Evolutionary conservation across 805 yeast genomes (phyloP), one percentile per base, ranked within the genome.

Genomic region (Yarrowia sp.): DNA sequence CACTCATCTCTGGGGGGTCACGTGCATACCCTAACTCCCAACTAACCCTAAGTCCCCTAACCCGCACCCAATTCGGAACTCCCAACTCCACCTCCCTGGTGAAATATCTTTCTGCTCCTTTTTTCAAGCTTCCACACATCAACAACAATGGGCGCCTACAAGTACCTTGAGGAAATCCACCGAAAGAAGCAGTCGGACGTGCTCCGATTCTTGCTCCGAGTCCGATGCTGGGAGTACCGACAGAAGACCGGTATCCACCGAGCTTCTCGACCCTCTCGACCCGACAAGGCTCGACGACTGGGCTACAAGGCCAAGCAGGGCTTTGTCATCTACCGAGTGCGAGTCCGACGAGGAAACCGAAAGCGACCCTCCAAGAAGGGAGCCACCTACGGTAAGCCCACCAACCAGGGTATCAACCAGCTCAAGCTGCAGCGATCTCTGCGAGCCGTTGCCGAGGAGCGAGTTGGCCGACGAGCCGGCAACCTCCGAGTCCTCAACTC

Each of bases 221-320:
- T 95, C 87, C 91, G 99, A 90, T 95, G 97, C 86, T 95, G 99
- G 99, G 99, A 95, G 85, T 95, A 92, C 96, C 92, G 99, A 86
- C 99, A 95, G 86, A 88, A 88, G 86, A 88, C 85, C 78, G 98
- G 92, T 74, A 89, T 95, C 83, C 98, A 95, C 97, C 89, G 99
- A 83, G 98, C 98, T 75, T 76, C 96, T 67, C 91, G 93, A 83
- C 99, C 99, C 77, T 89, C 98, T 75, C 92, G 98, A 84, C 99
- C 99, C 83, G 99, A 95, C 84, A 95, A 95, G 95, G 99, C 99
- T 78, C 93, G 99, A 88, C 91, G 96, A 84, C 89, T 95, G 79
- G 99, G 99, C 76, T 95, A 95, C 97, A 95, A 95, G 89, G 98
- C 99, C 84, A 95, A 95, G 89, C 99, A 95, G 87, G 99, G 99